Conservation (phyloP, 371 early-diverging fungal species). For the Smittium culicis region DNA sequence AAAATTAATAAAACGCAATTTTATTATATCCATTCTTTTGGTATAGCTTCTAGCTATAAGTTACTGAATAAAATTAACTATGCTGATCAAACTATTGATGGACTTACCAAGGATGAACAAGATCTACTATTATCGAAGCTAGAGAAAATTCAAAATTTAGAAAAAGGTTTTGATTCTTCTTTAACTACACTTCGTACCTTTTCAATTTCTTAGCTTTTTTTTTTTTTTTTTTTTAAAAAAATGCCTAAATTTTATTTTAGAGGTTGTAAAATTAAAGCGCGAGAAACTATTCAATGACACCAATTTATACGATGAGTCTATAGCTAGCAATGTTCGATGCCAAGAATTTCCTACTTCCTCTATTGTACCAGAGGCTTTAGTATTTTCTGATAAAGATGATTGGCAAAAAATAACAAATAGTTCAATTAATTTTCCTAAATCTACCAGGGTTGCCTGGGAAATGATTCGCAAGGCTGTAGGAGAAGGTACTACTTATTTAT, state of each 20-base stretch:
- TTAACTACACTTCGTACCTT: no score
- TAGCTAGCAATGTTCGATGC: neutral
- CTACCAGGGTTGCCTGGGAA: conserved; percentile 28
- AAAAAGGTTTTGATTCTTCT: neutral
- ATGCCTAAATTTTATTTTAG: neutral
- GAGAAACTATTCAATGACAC: neutral
- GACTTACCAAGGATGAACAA: neutral
- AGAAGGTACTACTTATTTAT: conserved; percentile 13
- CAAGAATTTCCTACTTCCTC: neutral
- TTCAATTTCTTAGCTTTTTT: neutral
- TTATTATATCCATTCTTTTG: no score
- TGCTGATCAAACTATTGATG: neutral
- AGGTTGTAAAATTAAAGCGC: neutral
- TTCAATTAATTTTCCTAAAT: neutral
- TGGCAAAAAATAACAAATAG: neutral
- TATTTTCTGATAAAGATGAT: neutral
- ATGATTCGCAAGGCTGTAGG: conserved; percentile 33
- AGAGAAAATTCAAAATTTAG: neutral
- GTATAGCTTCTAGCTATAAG: no score
- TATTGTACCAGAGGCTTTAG: neutral
- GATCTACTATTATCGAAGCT: neutral
- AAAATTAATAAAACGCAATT: no score
- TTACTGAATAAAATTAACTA: neutral
- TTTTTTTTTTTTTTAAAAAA: neutral
- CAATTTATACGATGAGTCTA: neutral